Percentiles rank a stretch among this genome's conserved stretches.
Conservation (phyloP, 768 basidiomycete species). For the Macrolepiota fuliginosa region DNA sequence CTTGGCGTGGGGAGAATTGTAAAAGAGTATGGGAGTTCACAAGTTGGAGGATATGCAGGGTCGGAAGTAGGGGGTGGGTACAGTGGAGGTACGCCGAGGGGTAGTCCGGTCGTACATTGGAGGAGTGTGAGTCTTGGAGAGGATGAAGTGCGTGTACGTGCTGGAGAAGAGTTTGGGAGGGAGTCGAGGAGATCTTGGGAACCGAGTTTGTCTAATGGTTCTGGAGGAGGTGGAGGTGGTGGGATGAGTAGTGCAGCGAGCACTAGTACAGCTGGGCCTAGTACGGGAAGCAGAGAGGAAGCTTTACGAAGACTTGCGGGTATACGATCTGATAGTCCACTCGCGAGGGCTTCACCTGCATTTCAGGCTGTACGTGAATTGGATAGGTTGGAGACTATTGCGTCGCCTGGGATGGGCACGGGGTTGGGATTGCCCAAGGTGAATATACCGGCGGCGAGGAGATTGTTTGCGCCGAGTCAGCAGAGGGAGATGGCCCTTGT, state of each 20-base stretch:
- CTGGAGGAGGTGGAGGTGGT: slow-evolving; percentile 16
- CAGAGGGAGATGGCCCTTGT: slow-evolving; percentile 42
- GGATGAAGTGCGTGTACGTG: slow-evolving; percentile 30
- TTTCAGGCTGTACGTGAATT: slow-evolving; percentile 27
- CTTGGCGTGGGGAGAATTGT: slow-evolving; percentile 72
- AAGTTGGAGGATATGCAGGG: slow-evolving; percentile 12
- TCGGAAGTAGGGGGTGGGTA: slow-evolving; percentile 18
- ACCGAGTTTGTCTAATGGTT: slow-evolving; percentile 15
- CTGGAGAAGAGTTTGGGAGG: slow-evolving; percentile 30
- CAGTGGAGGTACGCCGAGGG: slow-evolving; percentile 13
- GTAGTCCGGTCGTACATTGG: slow-evolving; percentile 37
- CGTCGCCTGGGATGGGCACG: slow-evolving; percentile 20
- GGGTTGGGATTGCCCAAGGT: slow-evolving; percentile 11
- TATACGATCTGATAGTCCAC: slow-evolving; percentile 30
- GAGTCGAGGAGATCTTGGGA: slow-evolving; percentile 58
- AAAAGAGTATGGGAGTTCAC: slow-evolving; percentile 45
- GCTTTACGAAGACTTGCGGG: slow-evolving; percentile 33
- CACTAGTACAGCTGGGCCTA: slow-evolving; percentile 3
- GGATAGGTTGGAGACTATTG: slow-evolving; percentile 22
- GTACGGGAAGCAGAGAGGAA: slow-evolving; percentile 41
- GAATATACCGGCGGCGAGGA: slow-evolving; percentile 31
- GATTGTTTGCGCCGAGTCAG: slow-evolving; percentile 58
- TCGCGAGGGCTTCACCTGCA: slow-evolving; percentile 33
- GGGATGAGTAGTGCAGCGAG: slow-evolving; percentile 23
- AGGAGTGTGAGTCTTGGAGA: slow-evolving; percentile 57